Base-by-base conservation (phyloP, 768 basidiomycete species). In the Cystobasidium ongulense region DNA sequence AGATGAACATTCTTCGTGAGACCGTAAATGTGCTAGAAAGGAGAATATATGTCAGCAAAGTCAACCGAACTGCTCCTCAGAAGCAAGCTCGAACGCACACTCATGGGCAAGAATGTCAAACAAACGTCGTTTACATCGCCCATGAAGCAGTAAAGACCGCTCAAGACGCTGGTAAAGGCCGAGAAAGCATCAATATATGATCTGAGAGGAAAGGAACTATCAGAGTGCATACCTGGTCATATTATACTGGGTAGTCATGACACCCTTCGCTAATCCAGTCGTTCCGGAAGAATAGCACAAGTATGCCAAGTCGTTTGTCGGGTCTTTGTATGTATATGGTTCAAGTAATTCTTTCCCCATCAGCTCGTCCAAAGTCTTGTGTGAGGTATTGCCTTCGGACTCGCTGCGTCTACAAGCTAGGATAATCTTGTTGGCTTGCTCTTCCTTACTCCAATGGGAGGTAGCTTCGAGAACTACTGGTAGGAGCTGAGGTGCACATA, bases 251-350 rank as follows among this genome's bases (percentile, higher is more conserved):
- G 75, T 75, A n/a, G 82, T 83, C 75, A 84, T 82, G 23, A 87
- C 85, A 5, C 86, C 90, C 81, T 92, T 92, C 1, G 90, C 87
- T 75, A 87, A 87, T 1, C 90, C 89, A 0, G 89, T 90, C 0
- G 90, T 91, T 3, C 90, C 90, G 79, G 81, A 82, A 5, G 81
- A 83, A 35, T 78, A 79, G 1, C 77, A 76, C 1, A 78, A 66
- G 63, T 72, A 78, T 0, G 76, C 76, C 21, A 75, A 57, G 0
- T 64, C 75, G n/a, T 72, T 41, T 41, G 73, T 77, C 10, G 72
- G 74, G 7, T 66, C 83, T 62, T 88, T 87, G 76, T 81, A 82
- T 75, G 86, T 87, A 78, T 89, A 88, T 2, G 82, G 77, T 13
- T 77, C 73, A 13, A 89, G 82, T 17, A 81, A 79, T 1, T 88